phyloP scores from a whole-genome alignment of 306 rosid genomes.

The Crotalaria pallida region DNA sequence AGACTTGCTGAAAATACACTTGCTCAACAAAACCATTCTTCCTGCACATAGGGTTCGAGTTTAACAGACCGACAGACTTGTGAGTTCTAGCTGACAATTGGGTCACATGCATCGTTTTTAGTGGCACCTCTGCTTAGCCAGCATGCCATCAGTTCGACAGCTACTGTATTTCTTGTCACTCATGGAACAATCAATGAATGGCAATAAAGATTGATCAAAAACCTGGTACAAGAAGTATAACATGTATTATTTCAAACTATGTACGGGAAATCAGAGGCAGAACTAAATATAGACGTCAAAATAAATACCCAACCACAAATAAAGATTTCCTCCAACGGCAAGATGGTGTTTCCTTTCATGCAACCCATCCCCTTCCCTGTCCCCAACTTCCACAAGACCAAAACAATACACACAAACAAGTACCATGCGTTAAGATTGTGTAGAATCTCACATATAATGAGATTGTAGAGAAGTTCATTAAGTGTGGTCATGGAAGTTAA shows the following conservation, averaged over 20 bases:
- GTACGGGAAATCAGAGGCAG: not conserved
- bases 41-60: constrained; percentile 19
- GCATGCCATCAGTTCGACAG: constrained; percentile 20
- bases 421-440: not conserved
- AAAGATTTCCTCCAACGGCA: not conserved
- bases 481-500: not conserved
- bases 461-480: too few species aligned
- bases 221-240: constrained; percentile 29
- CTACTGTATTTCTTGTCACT: constrained; percentile 18
- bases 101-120: constrained; percentile 22
- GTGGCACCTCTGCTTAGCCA: constrained; percentile 11
- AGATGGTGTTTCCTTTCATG: not conserved
- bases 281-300: not conserved
- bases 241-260: not conserved
- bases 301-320: not conserved
- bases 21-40: constrained; percentile 17
- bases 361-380: not conserved
- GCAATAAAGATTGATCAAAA: not conserved
- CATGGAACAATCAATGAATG: constrained; percentile 4
- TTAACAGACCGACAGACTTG: constrained; percentile 4
- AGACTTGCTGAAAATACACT: constrained; percentile 10
- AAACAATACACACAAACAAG: not conserved
- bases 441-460: too few species aligned
- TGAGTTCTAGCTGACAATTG: not conserved
- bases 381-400: too few species aligned